Conservation (phyloP, 768 basidiomycete genomes). For the Trametes maxima region DNA sequence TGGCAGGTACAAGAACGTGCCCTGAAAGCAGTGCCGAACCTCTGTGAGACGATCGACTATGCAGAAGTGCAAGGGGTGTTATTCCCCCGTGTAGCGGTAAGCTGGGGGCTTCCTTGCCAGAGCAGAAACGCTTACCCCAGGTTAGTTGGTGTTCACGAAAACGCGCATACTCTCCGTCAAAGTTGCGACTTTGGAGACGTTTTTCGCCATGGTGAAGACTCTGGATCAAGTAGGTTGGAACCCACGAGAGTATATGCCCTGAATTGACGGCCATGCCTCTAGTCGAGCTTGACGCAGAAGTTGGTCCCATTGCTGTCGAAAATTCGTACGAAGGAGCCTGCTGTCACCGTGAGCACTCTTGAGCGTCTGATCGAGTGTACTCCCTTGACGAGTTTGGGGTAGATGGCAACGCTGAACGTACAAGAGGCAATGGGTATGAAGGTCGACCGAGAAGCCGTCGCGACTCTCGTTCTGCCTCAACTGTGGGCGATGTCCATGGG, state of each 20-base stretch:
- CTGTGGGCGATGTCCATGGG: constrained; percentile 97
- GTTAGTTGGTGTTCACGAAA: constrained; percentile 87
- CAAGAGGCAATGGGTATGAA: constrained; percentile 97
- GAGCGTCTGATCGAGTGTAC: not conserved
- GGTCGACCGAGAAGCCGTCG: constrained; percentile 85
- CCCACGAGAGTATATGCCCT: not conserved
- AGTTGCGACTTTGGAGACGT: constrained; percentile 83
- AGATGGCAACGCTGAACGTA: constrained; percentile 88
- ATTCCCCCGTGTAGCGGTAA: constrained; percentile 88
- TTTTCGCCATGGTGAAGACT: constrained; percentile 85
- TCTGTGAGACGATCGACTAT: constrained; percentile 95
- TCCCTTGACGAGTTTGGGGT: not conserved
- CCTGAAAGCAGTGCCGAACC: constrained; percentile 75
- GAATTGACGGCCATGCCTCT: not conserved
- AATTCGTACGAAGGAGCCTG: constrained; percentile 94
- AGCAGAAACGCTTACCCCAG: not conserved
- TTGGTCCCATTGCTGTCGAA: constrained; percentile 92
- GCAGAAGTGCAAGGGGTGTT: constrained; percentile 89
- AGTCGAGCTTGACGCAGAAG: constrained; percentile 91
- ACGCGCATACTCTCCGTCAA: constrained; percentile 90
- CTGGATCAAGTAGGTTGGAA: constrained; percentile 69
- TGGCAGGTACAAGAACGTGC: constrained; percentile 88
- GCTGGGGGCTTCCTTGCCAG: constrained; percentile 5
- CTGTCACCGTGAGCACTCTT: constrained; percentile 71
- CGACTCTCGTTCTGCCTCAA: constrained; percentile 61